Evolutionary conservation across 257 asterid genomes (phyloP), one percentile per base, ranked within the genome.

Genomic region (Plectranthus barbatus): DNA sequence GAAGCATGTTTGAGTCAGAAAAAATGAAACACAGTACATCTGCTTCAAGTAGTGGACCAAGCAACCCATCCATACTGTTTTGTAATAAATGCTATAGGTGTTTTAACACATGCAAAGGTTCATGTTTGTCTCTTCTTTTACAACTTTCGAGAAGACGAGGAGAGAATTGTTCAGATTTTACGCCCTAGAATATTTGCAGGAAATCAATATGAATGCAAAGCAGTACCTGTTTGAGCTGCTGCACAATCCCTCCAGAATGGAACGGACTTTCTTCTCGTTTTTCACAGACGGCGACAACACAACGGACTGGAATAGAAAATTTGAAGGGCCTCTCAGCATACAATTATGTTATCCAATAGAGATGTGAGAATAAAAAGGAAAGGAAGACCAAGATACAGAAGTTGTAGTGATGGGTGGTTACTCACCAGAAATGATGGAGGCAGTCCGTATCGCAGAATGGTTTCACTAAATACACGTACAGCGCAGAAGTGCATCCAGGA

Each of bases 401-500:
- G 56, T 45, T 12, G 7, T 9, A 62, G 41, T 63, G 6, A 24
- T 29, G 14, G 18, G 47, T 23, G 58, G 19, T 56, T 36, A 36
- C n/a, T 60, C 72, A 80, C 82, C 82, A 80, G 76, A 71, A 80
- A 76, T 19, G 91, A 78, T 19, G 90, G 96, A 33, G 94, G 96
- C 72, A 86, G 84, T 51, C 98, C 93, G 26, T 88, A 88, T 73
- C 98, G 86, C 75, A 92, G 76, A 76, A 91, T 88, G 89, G 95
- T 91, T 76, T 88, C 97, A 47, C 84, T 77, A 77, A 84, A 88
- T 70, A 86, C 78, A 64, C 98, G 98, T 36, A 86, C 95, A 62
- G 96, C 96, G 72, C 96, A 84, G 73, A 91, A 88, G 73, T 91
- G 97, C 98, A 88, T 91, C 97, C 97, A 91, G 61, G 98, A 91